Base-by-base conservation (phyloP, 371 early-diverging fungal genomes). In the Zopfochytrium polystomum region DNA sequence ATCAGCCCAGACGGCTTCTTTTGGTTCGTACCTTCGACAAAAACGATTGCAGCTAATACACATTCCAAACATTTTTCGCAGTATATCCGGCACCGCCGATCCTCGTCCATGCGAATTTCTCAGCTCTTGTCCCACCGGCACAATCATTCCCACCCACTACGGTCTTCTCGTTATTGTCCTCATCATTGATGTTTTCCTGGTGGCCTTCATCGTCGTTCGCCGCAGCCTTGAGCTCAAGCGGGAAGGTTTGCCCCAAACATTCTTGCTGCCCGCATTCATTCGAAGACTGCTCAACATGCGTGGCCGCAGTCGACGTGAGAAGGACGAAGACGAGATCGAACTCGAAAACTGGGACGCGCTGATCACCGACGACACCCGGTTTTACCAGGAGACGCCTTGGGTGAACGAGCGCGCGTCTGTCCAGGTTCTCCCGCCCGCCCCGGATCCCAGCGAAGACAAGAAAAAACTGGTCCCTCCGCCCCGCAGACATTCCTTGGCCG, bases 71-170 rank as follows among this genome's bases (percentile, higher is more conserved):
- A n/a, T n/a, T n/a, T 47, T 47, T 31, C 30, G n/a, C 25, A 38
- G 67, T 44, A 62, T 60, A 3, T 42, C 63, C 1, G 67, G 67
- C 32, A 62, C 57, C 11, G 49, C 55, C 18, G 50, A 53, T 5
- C 67, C 67, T 13, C 58, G 51, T 9, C 34, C n/a, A 30, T 67
- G 67, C 49, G 54, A 58, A 13, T 62, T 63, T 48, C 63, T 67
- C 46, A 25, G 55, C 29, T 50, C 51, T 11, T 67, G 67, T 44
- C 67, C 67, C 18, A 42, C 46, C 9, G 67, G 67, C 6, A 53
- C 63, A 20, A 46, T 46, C 52, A 23, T 52, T 6, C 59, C 56
- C 35, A 47, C 59, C 2, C 59, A 47, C 6, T 54, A 53, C 55
- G 59, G 53, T 1, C 35, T 57, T 47, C 45, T 67, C 29, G 45